Evolutionary conservation across 768 basidiomycete species (phyloP), one percentile per base, ranked within the genome.

Genomic region (Amanita jacksonii): DNA sequence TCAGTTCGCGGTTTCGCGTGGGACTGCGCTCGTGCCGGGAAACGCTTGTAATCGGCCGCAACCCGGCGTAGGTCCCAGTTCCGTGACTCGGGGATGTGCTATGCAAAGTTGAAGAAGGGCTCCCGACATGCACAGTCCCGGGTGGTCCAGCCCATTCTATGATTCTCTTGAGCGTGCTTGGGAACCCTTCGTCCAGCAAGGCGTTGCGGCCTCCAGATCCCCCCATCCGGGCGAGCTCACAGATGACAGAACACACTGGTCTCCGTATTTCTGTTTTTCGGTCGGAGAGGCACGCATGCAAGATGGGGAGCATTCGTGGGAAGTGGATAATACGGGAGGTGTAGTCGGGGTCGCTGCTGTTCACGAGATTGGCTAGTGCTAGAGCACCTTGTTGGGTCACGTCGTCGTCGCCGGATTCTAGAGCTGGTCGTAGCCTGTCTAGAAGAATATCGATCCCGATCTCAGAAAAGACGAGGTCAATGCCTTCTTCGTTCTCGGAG

Each of bases 301-400:
- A 61, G 1, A 74, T 66, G 8, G 57, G 54, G 3, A 87, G 70
- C 5, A 87, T 63, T 4, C 63, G 61, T 0, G 72, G 62, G 45
- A 77, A 68, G 0, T 62, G 53, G n/a, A 79, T 62, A 25, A 88
- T 72, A 18, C 64, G 58, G 31, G 65, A 63, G 45, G 79, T 80
- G 34, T 74, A 69, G n/a, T 19, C 31, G 12, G 62, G 57, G 0
- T 67, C 56, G 2, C 64, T 57, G 28, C 78, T 78, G 55, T 86
- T 85, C 27, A 77, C 69, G 10, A 89, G 64, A 57, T 88, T 87
- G 0, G 79, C 79, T 0, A 87, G 69, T 2, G 76, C 61, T 53
- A 66, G 76, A 0, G 80, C 70, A 0, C 81, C 78, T 62, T 79
- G 77, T 3, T 69, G 64, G 3, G 73, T 63, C 0, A 81, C 72